Evolutionary conservation across 257 asterid species (phyloP).

Genomic region (Sherardia arvensis): DNA sequence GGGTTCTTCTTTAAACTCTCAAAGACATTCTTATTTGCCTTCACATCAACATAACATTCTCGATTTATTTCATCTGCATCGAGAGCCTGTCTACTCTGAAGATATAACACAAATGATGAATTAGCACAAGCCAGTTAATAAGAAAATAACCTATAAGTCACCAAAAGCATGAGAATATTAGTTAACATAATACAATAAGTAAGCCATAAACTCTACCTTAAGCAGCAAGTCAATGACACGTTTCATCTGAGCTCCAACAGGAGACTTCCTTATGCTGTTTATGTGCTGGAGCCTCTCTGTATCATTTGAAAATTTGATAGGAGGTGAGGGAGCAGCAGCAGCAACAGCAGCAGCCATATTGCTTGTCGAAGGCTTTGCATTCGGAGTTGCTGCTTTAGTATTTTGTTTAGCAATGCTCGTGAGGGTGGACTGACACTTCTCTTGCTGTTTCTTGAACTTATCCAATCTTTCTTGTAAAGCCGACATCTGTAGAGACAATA

Average conservation of each 20-base stretch:
- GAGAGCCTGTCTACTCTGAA: no score
- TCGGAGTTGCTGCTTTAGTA: constrained; percentile 22
- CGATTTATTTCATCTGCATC: no score
- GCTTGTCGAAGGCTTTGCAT: constrained; percentile 26
- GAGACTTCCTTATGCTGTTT: constrained; percentile 85
- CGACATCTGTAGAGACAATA: constrained; percentile 12
- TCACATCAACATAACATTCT: no score
- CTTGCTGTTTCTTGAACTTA: constrained; percentile 16
- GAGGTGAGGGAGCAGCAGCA: constrained; percentile 37
- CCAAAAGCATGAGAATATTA: no score
- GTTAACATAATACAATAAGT: no score
- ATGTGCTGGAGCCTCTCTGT: constrained; percentile 79
- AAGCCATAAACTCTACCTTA: no score
- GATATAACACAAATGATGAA: no score
- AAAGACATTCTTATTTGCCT: no score
- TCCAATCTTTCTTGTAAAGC: constrained; percentile 17
- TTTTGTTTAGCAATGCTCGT: constrained; percentile 14
- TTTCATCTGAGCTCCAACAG: constrained; percentile 86
- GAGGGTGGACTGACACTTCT: constrained; percentile 15
- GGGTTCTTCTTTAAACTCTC: no score
- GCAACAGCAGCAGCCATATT: constrained; percentile 35
- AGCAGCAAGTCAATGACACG: constrained; percentile 72
- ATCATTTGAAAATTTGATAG: constrained; percentile 76
- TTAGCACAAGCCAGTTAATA: no score
- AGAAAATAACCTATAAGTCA: no score